Percentiles rank a stretch among this genome's conserved stretches.
phyloP scores from a whole-genome alignment of 1,284 basidiomycete species.

The Ganoderma lingzhi region DNA sequence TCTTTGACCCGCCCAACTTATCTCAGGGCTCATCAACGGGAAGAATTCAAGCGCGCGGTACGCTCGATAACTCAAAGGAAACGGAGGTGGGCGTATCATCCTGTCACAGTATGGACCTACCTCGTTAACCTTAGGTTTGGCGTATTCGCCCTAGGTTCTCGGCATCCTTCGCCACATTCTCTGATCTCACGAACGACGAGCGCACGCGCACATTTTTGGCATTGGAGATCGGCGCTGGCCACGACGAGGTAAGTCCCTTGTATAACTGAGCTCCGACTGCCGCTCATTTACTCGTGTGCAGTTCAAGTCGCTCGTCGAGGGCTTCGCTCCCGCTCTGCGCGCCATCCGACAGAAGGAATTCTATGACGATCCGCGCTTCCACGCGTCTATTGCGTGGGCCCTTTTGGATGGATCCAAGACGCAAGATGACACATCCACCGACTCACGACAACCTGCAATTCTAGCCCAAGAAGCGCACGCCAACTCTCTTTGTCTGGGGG shows the following conservation, averaged over 20 bases:
- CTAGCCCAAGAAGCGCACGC: too few relatives aligned
- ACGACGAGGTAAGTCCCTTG: conserved; percentile 61
- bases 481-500: neutral
- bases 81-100: conserved; percentile 12
- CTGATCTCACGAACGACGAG: conserved; percentile 81
- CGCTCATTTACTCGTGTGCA: conserved; percentile 37
- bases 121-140: neutral
- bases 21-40: conserved; percentile 78
- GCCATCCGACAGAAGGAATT: conserved; percentile 74
- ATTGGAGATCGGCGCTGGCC: conserved; percentile 80
- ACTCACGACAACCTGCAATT: neutral
- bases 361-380: conserved; percentile 79
- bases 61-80: conserved; percentile 48
- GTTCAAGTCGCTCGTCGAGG: conserved; percentile 61
- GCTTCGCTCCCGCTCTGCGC: conserved; percentile 60
- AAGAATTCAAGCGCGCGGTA: conserved; percentile 68
- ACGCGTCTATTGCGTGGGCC: conserved; percentile 85
- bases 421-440: neutral
- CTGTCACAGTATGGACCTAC: neutral
- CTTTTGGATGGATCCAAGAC: conserved; percentile 48
- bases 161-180: conserved; percentile 74
- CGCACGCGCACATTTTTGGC: conserved; percentile 77
- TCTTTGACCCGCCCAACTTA: conserved; percentile 82
- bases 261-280: conserved; percentile 8
- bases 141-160: conserved; percentile 60